Evolutionary conservation across 2,329 filamentous ascomycete genomes (phyloP), one percentile per base, ranked within the genome.

Genomic region (Colletotrichum echinochloae): DNA sequence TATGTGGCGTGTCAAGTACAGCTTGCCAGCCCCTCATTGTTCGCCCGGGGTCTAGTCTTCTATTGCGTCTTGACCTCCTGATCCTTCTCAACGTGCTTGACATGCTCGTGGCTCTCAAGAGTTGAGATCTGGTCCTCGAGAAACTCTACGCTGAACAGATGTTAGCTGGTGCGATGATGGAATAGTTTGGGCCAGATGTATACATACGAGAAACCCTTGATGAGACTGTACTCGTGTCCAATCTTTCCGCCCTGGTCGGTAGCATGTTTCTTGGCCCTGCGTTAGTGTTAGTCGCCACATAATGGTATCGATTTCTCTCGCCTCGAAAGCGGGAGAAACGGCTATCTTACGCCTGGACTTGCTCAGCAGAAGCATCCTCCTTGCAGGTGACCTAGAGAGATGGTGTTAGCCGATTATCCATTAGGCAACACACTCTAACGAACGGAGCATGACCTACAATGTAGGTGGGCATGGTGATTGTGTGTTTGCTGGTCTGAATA

Each of bases 191-290:
- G 56, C 54, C 33, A 2, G 37, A 49, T 44, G 26, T 44, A 18
- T n/a, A 39, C 54, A 37, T 90, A 98, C 95, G 93, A 91, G 85
- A 98, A 98, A 69, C 92, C 95, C 85, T 95, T 97, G 87, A 97
- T 94, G 76, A 97, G 83, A 72, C 84, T 91, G 86, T 94, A 97
- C 80, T 96, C 93, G 76, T 96, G 90, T 65, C 84, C 89, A 83
- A 98, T 96, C 81, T 89, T 90, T 79, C 94, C 95, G 78, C 95
- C 95, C 79, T 95, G 89, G 51, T 91, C 87, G 71, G 80, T 83
- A 75, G 91, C 92, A 70, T 91, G 84, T 80, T 95, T 84, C 90
- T 97, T 97, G 72, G 92, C 92, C 62, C 92, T 94, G 76, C 14
- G 7, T 5, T 37, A n/a, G n/a, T 51, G 20, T 16, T 20, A 51